Base-by-base conservation (phyloP, 768 basidiomycete genomes). In the Coprinopsis marcescibilis region DNA sequence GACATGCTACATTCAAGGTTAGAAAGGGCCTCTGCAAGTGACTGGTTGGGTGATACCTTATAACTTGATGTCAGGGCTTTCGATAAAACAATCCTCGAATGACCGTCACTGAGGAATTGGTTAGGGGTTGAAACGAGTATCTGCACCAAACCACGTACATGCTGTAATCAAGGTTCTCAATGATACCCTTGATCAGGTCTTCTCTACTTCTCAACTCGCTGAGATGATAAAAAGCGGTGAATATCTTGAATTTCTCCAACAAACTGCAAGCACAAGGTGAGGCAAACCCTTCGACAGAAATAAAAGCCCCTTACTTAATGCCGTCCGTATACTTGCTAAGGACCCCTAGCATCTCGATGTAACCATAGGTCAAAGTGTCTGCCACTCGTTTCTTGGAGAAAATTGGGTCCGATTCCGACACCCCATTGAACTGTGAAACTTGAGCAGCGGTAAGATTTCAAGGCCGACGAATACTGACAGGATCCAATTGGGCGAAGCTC, bases 31-130 rank as follows among this genome's bases (percentile, higher is more conserved):
- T n/a, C n/a, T 12, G 32, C n/a, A 43, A 29, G 45, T 4, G 14
- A 10, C 38, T 19, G 30, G 10, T 39, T 23, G 20, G 17, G 15
- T 6, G 43, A 69, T 33, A 86, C 91, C 67, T 85, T 85, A 64
- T 92, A 92, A 60, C 82, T 90, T 0, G 95, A 97, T 0, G 95
- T 97, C 40, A 99, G 69, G 0, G 94, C 90, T 59, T 97, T 98
- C 13, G 90, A 91, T 17, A 99, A 65, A 11, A 99, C 83, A 35
- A 98, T 89, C 15, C 96, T 82, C 0, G 93, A 77, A 64, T 99
- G 96, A 0, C 94, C 93, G 63, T 97, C 93, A 51, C 95, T 97
- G 50, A 25, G 37, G 24, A 23, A n/a, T 47, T 24, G 48, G 62
- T 17, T 47, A 52, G 21, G 46, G 30, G 13, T 19, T 46, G 10